Evolutionary conservation across 2,329 filamentous ascomycete species (phyloP), one percentile per base, ranked within the genome.

Genomic region (Hortaea werneckii): DNA sequence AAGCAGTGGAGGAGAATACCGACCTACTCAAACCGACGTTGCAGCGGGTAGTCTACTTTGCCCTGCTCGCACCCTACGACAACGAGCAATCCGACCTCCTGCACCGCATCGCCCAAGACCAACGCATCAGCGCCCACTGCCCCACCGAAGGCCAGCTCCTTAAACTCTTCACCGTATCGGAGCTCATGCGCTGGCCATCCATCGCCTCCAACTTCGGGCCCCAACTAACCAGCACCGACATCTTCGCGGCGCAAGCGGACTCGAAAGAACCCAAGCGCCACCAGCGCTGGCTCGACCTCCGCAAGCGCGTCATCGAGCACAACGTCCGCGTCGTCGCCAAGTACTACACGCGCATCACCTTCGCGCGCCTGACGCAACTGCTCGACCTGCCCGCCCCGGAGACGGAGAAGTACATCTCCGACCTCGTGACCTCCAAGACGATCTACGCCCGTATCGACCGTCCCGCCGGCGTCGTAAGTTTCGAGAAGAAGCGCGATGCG

Each of bases 261-360:
- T 41, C 47, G 39, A 63, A 75, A 30, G 88, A 95, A 57, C 5
- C 43, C 10, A 44, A 44, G 37, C 84, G 88, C 28, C 73, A 85
- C 67, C 79, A 83, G 67, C 79, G 92, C 65, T 98, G 90, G 88
- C 78, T 92, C 63, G 92, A 95, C 64, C 74, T 98, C 53, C 86
- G 92, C 61, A 96, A 96, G 77, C 88, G 92, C 44, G 92, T 98
- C 51, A 98, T 98, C 59, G 92, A 98, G 73, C 92, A 98, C 73
- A 98, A 98, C 56, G 90, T 98, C 44, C 87, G 92, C 43, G 92
- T 98, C 1, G 80, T 98, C 34, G 92, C 92, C 58, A 95, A 95
- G 70, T 98, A 98, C 76, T 98, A 98, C 73, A 98, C 92, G 20
- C 87, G 92, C 58, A 94, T 98, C 63, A 83, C 87, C 65, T 92